phyloP scores from a whole-genome alignment of 2,329 filamentous ascomycete species.

The Aspergillus melleus region DNA sequence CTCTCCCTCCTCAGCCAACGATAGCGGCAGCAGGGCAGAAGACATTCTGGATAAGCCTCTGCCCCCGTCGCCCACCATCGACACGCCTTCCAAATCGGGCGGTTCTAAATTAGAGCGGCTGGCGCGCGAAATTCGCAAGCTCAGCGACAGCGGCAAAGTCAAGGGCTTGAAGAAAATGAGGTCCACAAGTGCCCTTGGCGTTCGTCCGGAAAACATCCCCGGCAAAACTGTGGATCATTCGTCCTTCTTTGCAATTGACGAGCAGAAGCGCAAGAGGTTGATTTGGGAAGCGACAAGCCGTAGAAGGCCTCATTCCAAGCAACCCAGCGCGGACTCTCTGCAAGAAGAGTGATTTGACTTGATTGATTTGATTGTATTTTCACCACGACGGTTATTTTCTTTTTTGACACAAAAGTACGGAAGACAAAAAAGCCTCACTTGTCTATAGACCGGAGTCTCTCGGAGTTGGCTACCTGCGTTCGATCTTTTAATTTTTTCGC shows the following conservation, averaged over 20 bases:
- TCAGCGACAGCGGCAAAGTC: slow-evolving; percentile 29
- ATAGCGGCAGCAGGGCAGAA: slow-evolving; percentile 31
- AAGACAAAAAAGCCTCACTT: slow-evolving; percentile 8
- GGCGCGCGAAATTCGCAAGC: slow-evolving; percentile 57
- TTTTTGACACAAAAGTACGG: slow-evolving; percentile 3
- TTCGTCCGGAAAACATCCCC: slow-evolving; percentile 34
- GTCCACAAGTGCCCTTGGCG: slow-evolving; percentile 54
- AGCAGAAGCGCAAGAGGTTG: slow-evolving; percentile 49
- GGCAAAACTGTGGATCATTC: slow-evolving; percentile 35
- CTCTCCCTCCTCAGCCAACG: slow-evolving; percentile 40
- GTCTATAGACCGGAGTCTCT: slow-evolving; percentile 8
- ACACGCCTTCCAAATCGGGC: slow-evolving; percentile 26
- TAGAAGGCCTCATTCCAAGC: slow-evolving; percentile 31
- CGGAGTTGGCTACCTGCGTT: slow-evolving; percentile 10
- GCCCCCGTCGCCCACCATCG: slow-evolving; percentile 36
- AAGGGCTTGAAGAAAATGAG: slow-evolving; percentile 49
- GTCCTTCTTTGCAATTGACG: slow-evolving; percentile 51
- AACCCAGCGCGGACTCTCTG: slow-evolving; percentile 20
- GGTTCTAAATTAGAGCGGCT: slow-evolving; percentile 60
- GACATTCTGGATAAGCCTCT: slow-evolving; percentile 43
- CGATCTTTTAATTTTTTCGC: slow-evolving; percentile 1
- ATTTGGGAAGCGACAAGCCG: slow-evolving; percentile 48
- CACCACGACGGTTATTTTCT: slow-evolving; percentile 1
- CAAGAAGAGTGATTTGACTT: slow-evolving; percentile 12
- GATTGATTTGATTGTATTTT: slow-evolving; percentile 4